Conservation (phyloP, 1,284 basidiomycete species). For the Termitomyces sp. region DNA sequence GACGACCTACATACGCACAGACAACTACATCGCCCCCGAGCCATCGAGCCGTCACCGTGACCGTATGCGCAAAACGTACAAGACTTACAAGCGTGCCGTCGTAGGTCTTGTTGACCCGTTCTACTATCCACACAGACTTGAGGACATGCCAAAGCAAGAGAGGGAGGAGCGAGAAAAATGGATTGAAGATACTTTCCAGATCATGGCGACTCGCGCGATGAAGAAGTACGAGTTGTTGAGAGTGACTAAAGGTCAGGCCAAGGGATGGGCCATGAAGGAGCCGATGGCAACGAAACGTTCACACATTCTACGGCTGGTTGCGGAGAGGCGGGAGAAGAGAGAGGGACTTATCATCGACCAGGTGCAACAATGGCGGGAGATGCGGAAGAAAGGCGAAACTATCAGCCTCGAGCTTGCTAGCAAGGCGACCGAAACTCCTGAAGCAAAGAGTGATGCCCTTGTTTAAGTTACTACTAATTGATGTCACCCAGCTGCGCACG, state of each 20-base stretch:
- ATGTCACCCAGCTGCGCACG: background rate
- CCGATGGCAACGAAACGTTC: slow-evolving; percentile 38
- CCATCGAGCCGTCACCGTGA: slow-evolving; percentile 23
- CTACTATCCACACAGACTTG: slow-evolving; percentile 79
- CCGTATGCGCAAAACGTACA: slow-evolving; percentile 34
- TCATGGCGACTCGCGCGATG: slow-evolving; percentile 37
- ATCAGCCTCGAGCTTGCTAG: slow-evolving; percentile 21
- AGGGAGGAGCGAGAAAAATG: slow-evolving; percentile 51
- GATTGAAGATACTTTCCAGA: slow-evolving; percentile 56
- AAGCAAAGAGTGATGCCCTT: slow-evolving; percentile 5
- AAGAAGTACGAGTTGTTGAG: slow-evolving; percentile 43
- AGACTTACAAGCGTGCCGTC: slow-evolving; percentile 81
- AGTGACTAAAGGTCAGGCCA: slow-evolving; percentile 42
- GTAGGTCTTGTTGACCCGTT: slow-evolving; percentile 88
- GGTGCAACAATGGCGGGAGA: slow-evolving; percentile 38
- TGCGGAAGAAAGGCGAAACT: slow-evolving; percentile 31
- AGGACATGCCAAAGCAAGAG: slow-evolving; percentile 63
- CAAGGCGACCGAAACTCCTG: slow-evolving; percentile 1
- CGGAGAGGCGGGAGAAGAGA: slow-evolving; percentile 52
- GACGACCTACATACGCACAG: slow-evolving; percentile 91
- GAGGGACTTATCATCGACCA: slow-evolving; percentile 48
- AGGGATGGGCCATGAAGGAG: slow-evolving; percentile 41
- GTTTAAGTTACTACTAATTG: slow-evolving; percentile 5
- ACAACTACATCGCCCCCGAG: slow-evolving; percentile 70
- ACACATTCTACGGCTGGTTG: slow-evolving; percentile 43